These are phyloP conservation scores for Somion occarium DNA, from an alignment of 1,284 basidiomycete species.

Conservation along the genomic window DNA sequence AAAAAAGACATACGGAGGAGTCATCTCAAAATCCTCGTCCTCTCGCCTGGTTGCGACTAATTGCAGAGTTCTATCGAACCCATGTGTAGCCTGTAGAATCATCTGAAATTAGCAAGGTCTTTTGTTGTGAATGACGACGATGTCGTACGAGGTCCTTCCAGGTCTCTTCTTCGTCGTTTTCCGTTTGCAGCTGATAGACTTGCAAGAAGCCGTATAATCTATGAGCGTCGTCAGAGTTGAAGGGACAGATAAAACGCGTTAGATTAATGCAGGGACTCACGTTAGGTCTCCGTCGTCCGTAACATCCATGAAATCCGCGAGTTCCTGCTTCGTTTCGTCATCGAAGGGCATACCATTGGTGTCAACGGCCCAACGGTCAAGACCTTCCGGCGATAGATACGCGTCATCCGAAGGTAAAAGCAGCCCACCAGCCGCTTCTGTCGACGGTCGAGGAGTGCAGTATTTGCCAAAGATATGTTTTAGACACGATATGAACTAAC, in stretches of 20 bases:
- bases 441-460: slow-evolving; percentile 45
- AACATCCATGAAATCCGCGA: slow-evolving; percentile 69
- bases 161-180: slow-evolving; percentile 78
- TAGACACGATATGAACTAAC: slow-evolving; percentile 57
- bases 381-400: slow-evolving; percentile 49
- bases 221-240: too few species aligned
- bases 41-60: slow-evolving; percentile 57
- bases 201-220: slow-evolving; percentile 77
- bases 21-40: slow-evolving; percentile 25
- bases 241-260: neutral
- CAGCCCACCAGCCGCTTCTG: slow-evolving; percentile 23
- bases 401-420: slow-evolving; percentile 52
- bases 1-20: neutral
- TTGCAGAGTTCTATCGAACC: slow-evolving; percentile 62
- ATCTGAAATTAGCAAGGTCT: neutral
- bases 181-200: slow-evolving; percentile 75
- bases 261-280: slow-evolving; percentile 36
- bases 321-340: slow-evolving; percentile 70
- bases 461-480: slow-evolving; percentile 73
- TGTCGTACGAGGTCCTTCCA: slow-evolving; percentile 70
- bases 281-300: slow-evolving; percentile 69
- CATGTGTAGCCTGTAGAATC: slow-evolving; percentile 55
- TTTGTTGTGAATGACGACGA: neutral
- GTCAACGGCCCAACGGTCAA: slow-evolving; percentile 71
- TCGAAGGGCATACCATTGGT: slow-evolving; percentile 74